A percentile compares a stretch with the other conserved stretches of the same genome.
phyloP scores from a whole-genome alignment of 2,329 filamentous ascomycete species.

The Hymenoscyphus scutula region DNA sequence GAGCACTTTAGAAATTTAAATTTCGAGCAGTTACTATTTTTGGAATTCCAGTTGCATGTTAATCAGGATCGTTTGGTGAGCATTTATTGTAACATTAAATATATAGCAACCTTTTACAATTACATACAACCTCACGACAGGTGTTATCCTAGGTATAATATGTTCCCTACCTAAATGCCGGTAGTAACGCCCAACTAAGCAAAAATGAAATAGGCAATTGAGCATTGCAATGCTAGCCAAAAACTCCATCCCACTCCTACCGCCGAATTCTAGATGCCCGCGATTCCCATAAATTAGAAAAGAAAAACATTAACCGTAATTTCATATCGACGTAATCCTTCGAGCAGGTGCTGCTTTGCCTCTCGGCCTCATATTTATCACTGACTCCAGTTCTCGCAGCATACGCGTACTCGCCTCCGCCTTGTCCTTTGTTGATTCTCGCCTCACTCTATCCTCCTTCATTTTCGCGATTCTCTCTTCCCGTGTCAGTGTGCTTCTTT shows the following conservation, averaged over 20 bases:
- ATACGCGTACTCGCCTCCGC: conserved; percentile 82
- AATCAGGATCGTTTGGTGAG: too few relatives aligned
- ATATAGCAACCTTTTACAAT: neutral
- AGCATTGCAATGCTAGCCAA: conserved; percentile 16
- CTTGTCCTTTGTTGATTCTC: conserved; percentile 69
- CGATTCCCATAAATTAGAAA: conserved; percentile 14
- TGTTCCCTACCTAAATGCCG: conserved; percentile 6
- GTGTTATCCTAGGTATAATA: conserved; percentile 7
- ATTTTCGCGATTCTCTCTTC: conserved; percentile 88
- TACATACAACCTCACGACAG: conserved; percentile 2
- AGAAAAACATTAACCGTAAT: conserved; percentile 30
- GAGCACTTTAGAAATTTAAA: too few relatives aligned
- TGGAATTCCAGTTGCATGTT: too few relatives aligned
- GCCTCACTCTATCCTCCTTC: conserved; percentile 78
- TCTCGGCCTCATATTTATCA: conserved; percentile 63
- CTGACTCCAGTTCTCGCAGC: conserved; percentile 87
- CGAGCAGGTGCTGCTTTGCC: conserved; percentile 28
- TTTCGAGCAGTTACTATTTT: too few relatives aligned
- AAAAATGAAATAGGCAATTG: conserved; percentile 13
- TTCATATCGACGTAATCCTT: conserved; percentile 38
- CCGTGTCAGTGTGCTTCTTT: conserved; percentile 69
- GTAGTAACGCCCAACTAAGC: conserved; percentile 3
- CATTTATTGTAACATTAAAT: conserved; percentile 1
- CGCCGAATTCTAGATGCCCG: conserved; percentile 7
- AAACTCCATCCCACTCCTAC: conserved; percentile 7